phyloP scores from a whole-genome alignment of 352 stramenopile species.

The Pythium angustatum region DNA sequence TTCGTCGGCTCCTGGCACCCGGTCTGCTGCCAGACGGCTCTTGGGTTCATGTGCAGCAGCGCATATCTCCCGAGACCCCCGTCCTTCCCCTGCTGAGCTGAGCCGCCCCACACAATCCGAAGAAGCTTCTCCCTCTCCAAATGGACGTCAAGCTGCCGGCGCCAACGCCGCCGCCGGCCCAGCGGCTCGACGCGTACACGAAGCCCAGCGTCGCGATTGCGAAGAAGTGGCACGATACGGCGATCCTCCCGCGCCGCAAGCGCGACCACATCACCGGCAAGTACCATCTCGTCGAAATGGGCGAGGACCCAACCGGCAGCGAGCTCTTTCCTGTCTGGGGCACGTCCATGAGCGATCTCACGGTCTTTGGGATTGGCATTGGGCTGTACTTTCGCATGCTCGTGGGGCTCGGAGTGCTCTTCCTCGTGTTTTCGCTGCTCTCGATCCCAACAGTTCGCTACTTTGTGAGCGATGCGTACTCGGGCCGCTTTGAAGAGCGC shows the following conservation, averaged over 20 bases:
- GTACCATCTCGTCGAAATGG: conserved; percentile 70
- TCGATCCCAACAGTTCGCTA: conserved; percentile 64
- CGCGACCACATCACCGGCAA: conserved; percentile 36
- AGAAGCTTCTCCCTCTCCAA: neutral
- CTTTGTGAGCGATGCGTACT: conserved; percentile 67
- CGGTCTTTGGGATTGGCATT: conserved; percentile 73
- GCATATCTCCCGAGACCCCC: neutral
- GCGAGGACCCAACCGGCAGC: conserved; percentile 48
- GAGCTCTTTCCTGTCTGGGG: conserved; percentile 65
- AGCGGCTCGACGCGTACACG: conserved; percentile 37
- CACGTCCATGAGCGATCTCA: conserved; percentile 61
- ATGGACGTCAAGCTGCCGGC: conserved; percentile 25
- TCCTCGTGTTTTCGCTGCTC: conserved; percentile 58
- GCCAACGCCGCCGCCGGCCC: conserved; percentile 7
- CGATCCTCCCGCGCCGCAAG: conserved; percentile 61
- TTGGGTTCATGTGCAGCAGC: conserved; percentile 16
- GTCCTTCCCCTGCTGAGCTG: neutral
- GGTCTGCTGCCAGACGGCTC: neutral
- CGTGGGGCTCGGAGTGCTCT: conserved; percentile 49
- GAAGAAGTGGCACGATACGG: conserved; percentile 50
- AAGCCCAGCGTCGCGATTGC: conserved; percentile 46
- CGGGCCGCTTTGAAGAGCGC: conserved; percentile 37
- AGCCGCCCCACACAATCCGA: conserved; percentile 2
- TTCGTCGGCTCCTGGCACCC: neutral
- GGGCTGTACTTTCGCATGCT: conserved; percentile 81